Evolutionary conservation across 768 basidiomycete species (phyloP), one percentile per base, ranked within the genome.

Genomic region (Scleroderma bovista): DNA sequence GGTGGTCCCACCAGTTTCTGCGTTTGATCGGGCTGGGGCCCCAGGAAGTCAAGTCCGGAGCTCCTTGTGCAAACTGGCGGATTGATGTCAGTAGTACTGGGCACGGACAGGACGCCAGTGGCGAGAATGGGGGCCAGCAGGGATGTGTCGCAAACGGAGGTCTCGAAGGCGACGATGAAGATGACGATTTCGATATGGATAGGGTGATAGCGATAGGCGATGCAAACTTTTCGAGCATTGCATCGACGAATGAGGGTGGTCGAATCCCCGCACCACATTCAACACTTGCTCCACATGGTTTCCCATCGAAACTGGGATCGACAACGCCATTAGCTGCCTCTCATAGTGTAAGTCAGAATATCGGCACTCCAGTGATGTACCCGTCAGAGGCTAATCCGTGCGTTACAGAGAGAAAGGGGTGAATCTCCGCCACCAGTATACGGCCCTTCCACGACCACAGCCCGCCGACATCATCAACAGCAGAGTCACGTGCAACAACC

Each of bases 1-100:
- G 33, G 16, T 52, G 16, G 5, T 0, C 38, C 7, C 22, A 57
- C 5, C 62, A 64, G 15, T 62, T 65, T 60, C 64, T 63, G 60
- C 39, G 56, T 46, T 0, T 59, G 22, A 48, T 68, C 8, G 56
- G 62, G 5, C 51, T 60, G 10, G 58, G 65, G 11, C 64, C 66
- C 3, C 48, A 37, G 16, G 54, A 68, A 49, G 29, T 66, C 53
- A 60, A 50, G 37, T 47, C 64, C 16, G 34, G 48, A 15, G 53
- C 60, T 11, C 66, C 66, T 22, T 33, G 33, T 5, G 40, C 20
- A 1, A 47, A 50, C 1, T 66, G 64, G 62, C 57, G 46, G 26
- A 45, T 66, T 13, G 65, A 66, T 12, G 66, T 17, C 6, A 60
- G 58, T n/a, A 61, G 56, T 12, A 42, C 53, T 6, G 57, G 55